A percentile compares a stretch with the other conserved stretches of the same genome.
These are phyloP conservation scores for Amphichorda felina DNA, from an alignment of 2,329 filamentous ascomycete species.

Conservation along the genomic window DNA sequence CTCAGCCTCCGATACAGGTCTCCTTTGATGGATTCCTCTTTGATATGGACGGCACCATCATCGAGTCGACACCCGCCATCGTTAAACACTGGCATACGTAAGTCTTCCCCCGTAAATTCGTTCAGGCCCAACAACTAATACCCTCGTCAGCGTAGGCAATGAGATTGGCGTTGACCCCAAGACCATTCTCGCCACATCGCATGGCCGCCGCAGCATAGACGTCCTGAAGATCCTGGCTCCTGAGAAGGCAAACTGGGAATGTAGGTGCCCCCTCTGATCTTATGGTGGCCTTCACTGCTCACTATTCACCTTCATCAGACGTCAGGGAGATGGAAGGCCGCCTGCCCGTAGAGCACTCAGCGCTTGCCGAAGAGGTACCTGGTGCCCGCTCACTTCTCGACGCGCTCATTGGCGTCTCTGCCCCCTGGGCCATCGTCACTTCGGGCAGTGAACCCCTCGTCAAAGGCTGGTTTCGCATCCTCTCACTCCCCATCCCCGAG, in stretches of 20 bases:
- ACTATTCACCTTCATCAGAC: conserved; percentile 35
- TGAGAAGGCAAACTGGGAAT: conserved; percentile 85
- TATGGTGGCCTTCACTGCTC: not conserved
- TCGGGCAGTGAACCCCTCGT: conserved; percentile 60
- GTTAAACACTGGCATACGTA: conserved; percentile 66
- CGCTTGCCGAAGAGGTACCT: conserved; percentile 72
- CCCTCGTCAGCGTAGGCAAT: conserved; percentile 50
- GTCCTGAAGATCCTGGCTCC: conserved; percentile 68
- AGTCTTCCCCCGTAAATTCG: too few species aligned
- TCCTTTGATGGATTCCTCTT: conserved; percentile 50
- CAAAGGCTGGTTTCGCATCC: conserved; percentile 57
- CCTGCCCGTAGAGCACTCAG: conserved; percentile 66
- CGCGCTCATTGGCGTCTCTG: conserved; percentile 46
- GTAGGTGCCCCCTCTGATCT: conserved; percentile 37
- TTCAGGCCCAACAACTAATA: not conserved
- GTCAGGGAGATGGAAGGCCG: conserved; percentile 66
- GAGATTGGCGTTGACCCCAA: conserved; percentile 79
- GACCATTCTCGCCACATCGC: conserved; percentile 79
- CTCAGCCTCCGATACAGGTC: conserved; percentile 29
- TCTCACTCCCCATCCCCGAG: conserved; percentile 52
- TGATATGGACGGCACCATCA: conserved; percentile 76
- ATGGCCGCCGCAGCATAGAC: conserved; percentile 84
- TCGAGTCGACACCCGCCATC: conserved; percentile 69
- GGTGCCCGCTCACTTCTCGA: conserved; percentile 64
- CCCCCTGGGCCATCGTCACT: conserved; percentile 79